Conservation (phyloP, 306 rosid species). For the Abrus pulchellus region DNA sequence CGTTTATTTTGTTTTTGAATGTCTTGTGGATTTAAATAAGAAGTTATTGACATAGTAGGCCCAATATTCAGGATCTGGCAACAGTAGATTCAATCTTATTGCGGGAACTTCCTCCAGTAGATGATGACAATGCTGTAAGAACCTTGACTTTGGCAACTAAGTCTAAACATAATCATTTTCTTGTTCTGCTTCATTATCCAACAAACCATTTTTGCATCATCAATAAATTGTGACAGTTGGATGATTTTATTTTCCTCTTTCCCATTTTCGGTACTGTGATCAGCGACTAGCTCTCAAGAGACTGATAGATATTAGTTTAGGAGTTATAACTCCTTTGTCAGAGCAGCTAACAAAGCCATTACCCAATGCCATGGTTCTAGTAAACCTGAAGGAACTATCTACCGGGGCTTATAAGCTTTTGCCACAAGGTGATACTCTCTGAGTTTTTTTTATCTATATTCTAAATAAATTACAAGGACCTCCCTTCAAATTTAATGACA, state of each 20-base stretch:
- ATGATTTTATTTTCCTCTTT: slow-evolving; percentile 38
- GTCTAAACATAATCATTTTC: slow-evolving; percentile 40
- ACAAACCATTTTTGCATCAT: slow-evolving; percentile 27
- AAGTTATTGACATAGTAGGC: slow-evolving; percentile 43
- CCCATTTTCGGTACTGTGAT: slow-evolving; percentile 45
- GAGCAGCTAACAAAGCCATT: slow-evolving; percentile 97
- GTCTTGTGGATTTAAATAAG: slow-evolving; percentile 43
- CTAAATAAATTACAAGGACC: slow-evolving; percentile 22
- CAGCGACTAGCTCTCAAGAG: slow-evolving; percentile 96
- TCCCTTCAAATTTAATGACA: slow-evolving; percentile 39
- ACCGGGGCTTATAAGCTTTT: slow-evolving; percentile 91
- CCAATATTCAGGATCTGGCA: slow-evolving; percentile 84
- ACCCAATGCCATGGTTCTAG: slow-evolving; percentile 91
- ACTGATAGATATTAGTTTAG: slow-evolving; percentile 89
- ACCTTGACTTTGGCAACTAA: slow-evolving; percentile 44
- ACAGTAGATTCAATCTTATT: slow-evolving; percentile 93
- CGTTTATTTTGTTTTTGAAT: slow-evolving; percentile 34
- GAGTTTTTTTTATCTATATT: background rate
- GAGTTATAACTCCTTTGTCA: slow-evolving; percentile 87
- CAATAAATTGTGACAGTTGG: slow-evolving; percentile 15
- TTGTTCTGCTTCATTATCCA: slow-evolving; percentile 14
- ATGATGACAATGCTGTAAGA: slow-evolving; percentile 84
- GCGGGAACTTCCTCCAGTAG: slow-evolving; percentile 87
- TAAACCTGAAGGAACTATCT: slow-evolving; percentile 88
- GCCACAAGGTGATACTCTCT: slow-evolving; percentile 77